Base-by-base conservation (phyloP, 2,329 filamentous ascomycete genomes). In the Fusarium secorum region DNA sequence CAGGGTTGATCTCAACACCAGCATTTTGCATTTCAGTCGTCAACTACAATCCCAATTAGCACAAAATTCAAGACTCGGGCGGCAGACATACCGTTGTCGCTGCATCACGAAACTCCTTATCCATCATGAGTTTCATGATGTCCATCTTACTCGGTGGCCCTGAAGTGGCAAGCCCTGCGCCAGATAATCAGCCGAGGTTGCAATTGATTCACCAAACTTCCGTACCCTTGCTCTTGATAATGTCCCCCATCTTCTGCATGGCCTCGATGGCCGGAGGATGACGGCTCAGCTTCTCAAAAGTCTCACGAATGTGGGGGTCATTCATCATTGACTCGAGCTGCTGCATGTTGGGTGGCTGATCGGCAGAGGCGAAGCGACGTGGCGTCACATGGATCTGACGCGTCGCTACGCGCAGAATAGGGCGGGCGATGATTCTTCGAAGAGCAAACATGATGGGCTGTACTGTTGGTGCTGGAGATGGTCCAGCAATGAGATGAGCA, bases 111-210 rank as follows among this genome's bases (percentile, higher is more conserved):
- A 75, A 75, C 13, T 75, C 71, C 24, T 62, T 68, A 7, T 75
- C 73, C 71, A 73, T 73, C 66, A 75, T 65, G 17, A 75, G 67
- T 30, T 73, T 74, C 39, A 74, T 48, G 15, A 75, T 39, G 7
- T 73, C 73, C 71, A 75, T 69, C 64, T 70, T 72, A n/a, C 66
- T 71, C 4, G 73, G 73, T 15, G 69, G 68, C 24, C 66, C 58
- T 35, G 48, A 56, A 22, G 69, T 38, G 15, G 72, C 69, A n/a
- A 75, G 59, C 17, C 73, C 73, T 75, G 11, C 4, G 18, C 44
- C 15, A 30, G 28, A 17, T 24, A 10, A 39, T 64, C 7, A 69
- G 49, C 15, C 20, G 15, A 20, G 7, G 13, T 20, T 4, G 4
- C 22, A 14, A 22, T 2, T 44, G 2, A 46, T 6, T 8, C 9